These are phyloP conservation scores for Pichia heedii DNA, from an alignment of 805 yeast species.

Conservation along the genomic window DNA sequence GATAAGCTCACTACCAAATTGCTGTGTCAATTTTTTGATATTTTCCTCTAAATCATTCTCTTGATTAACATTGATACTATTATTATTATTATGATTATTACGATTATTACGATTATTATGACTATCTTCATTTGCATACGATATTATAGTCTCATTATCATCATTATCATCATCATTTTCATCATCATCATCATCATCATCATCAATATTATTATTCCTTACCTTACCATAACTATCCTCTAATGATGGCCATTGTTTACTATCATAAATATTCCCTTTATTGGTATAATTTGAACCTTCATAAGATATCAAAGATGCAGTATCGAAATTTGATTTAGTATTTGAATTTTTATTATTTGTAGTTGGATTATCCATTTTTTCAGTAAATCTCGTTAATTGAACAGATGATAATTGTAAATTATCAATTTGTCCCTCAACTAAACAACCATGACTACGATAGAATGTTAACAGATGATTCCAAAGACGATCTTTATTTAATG, in stretches of 20 bases:
- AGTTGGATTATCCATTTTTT: conserved; percentile 5
- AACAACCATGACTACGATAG: conserved; percentile 74
- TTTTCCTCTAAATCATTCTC: conserved; percentile 4
- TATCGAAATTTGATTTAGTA: conserved; percentile 25
- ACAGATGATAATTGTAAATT: conserved; percentile 66
- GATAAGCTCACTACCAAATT: conserved; percentile 30
- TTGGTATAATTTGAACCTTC: conserved; percentile 17
- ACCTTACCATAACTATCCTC: conserved; percentile 8
- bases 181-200: conserved; percentile 7
- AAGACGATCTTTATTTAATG: conserved; percentile 57
- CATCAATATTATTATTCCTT: conserved; percentile 1
- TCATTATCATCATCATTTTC: conserved; percentile 6
- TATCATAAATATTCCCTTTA: conserved; percentile 5
- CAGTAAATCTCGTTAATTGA: conserved; percentile 28
- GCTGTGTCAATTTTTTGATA: conserved; percentile 30
- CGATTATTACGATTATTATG: too few species aligned
- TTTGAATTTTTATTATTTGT: conserved; percentile 3
- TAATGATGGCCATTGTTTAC: conserved; percentile 17
- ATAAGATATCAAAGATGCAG: conserved; percentile 32
- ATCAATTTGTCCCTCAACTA: conserved; percentile 84
- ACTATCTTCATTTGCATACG: conserved; percentile 19
- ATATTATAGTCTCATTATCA: conserved; percentile 2
- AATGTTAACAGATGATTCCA: conserved; percentile 77
- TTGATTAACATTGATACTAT: background rate
- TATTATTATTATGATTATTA: background rate